phyloP scores from a whole-genome alignment of 139 green algal genomes.

The Tetradesmus lagerheimii region DNA sequence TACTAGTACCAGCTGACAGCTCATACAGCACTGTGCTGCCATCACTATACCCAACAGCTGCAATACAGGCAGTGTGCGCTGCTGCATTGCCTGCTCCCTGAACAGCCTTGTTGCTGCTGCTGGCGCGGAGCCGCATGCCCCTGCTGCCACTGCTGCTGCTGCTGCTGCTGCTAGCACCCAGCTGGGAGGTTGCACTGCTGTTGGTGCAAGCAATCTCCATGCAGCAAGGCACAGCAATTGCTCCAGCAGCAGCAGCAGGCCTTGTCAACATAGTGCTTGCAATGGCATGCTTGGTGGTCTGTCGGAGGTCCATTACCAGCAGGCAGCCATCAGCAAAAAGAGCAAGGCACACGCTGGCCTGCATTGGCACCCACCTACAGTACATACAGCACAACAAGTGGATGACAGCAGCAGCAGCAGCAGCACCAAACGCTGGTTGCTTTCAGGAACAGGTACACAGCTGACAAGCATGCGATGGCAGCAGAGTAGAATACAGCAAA shows the following conservation, averaged over 20 bases:
- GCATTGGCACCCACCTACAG: conserved; percentile 44
- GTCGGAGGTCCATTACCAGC: conserved; percentile 53
- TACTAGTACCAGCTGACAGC: conserved; percentile 18
- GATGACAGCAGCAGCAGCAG: neutral
- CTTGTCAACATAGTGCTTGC: neutral
- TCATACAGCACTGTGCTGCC: neutral
- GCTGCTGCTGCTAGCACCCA: neutral
- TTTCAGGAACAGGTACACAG: no score
- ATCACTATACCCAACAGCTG: conserved; percentile 29
- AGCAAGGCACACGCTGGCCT: conserved; percentile 51
- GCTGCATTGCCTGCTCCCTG: neutral
- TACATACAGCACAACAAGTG: neutral
- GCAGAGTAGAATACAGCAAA: no score
- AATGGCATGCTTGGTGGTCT: conserved; percentile 12
- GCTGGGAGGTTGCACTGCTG: neutral
- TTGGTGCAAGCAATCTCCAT: conserved; percentile 9
- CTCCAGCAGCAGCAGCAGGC: neutral
- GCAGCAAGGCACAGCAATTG: conserved; percentile 12
- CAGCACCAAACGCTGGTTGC: neutral
- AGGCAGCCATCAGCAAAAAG: conserved; percentile 56
- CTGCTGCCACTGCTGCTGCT: conserved; percentile 10
- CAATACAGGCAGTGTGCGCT: neutral
- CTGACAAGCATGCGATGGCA: no score
- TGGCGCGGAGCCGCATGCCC: neutral
- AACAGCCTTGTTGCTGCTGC: neutral